These are phyloP conservation scores for Solanum chiquidenum DNA, from an alignment of 257 asterid genomes.

Conservation along the genomic window DNA sequence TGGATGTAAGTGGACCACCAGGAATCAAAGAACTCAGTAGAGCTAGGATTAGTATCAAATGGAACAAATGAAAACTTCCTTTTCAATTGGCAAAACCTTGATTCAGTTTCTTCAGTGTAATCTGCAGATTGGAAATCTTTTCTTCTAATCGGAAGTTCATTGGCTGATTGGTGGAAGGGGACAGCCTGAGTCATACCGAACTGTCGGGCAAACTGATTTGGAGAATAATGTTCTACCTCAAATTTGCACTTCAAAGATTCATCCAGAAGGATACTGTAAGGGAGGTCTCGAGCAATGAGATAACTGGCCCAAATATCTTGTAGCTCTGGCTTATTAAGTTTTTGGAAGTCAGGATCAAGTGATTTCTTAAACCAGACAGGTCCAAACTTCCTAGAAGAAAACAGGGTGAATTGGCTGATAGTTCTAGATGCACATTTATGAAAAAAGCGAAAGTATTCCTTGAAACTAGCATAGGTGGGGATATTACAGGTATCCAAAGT, in stretches of 20 bases:
- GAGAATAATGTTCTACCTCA: background rate
- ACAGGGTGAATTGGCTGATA: background rate
- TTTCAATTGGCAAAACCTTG: background rate
- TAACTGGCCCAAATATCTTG: background rate
- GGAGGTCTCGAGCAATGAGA: background rate
- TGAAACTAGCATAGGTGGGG: background rate
- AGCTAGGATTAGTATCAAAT: background rate
- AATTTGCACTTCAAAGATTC: background rate
- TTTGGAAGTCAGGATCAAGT: background rate
- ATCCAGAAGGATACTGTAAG: background rate
- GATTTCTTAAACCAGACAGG: background rate
- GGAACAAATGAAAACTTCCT: background rate
- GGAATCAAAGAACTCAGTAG: background rate
- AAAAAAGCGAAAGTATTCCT: background rate
- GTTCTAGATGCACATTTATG: background rate
- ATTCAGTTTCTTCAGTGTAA: background rate
- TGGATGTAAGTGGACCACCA: constrained; percentile 2
- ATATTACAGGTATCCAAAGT: background rate
- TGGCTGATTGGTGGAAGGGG: background rate
- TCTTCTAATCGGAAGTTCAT: background rate
- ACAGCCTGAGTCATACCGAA: constrained; percentile 2
- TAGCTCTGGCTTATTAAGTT: background rate
- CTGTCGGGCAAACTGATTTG: constrained; percentile 3
- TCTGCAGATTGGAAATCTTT: background rate
- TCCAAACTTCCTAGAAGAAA: background rate